Evolutionary conservation across 306 rosid genomes (phyloP).

Genomic region (Pterocarpus santalinus): DNA sequence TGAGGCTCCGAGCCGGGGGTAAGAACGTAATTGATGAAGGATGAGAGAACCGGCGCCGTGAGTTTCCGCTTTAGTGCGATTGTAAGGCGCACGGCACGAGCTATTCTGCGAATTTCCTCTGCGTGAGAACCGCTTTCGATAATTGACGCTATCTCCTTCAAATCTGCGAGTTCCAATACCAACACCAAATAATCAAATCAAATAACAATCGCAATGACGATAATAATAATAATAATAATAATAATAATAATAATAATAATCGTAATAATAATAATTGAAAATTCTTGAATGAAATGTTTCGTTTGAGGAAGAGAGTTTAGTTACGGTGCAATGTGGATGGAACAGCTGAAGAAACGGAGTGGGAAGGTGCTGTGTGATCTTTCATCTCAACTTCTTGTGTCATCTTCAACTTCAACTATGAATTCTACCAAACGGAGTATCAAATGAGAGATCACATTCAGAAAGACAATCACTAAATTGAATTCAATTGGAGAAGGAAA

Average conservation of each 20-base stretch:
- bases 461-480: too few relatives aligned
- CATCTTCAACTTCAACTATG: constrained; percentile 38
- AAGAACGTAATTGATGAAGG: constrained; percentile 71
- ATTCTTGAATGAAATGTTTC: neutral
- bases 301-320: too few relatives aligned
- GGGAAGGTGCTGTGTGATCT: constrained; percentile 57
- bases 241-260: too few relatives aligned
- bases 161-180: constrained; percentile 58
- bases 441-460: too few relatives aligned
- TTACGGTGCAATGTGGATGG: constrained; percentile 66
- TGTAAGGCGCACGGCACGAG: constrained; percentile 91
- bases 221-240: too few relatives aligned
- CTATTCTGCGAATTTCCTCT: constrained; percentile 88
- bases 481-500: too few relatives aligned
- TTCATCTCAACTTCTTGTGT: constrained; percentile 68
- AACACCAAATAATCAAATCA: neutral
- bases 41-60: constrained; percentile 68
- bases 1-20: constrained; percentile 77
- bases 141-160: constrained; percentile 93
- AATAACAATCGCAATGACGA: too few relatives aligned
- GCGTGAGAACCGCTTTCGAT: constrained; percentile 90
- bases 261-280: too few relatives aligned
- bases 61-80: constrained; percentile 81
- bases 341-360: constrained; percentile 51
- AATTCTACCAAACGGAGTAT: too few relatives aligned